Base-by-base conservation (phyloP, 306 rosid species). In the Inga laurina region DNA sequence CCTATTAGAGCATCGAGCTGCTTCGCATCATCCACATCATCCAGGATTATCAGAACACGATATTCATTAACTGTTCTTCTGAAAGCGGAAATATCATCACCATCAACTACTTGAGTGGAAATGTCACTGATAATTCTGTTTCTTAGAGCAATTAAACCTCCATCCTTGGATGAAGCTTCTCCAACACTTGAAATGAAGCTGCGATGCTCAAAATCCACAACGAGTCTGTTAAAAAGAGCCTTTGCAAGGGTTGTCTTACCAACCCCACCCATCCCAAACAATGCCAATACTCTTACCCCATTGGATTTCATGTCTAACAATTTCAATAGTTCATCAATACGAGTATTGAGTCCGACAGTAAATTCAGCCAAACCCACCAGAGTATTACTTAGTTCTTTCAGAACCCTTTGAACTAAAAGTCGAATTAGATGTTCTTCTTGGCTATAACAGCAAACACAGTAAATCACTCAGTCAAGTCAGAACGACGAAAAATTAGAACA, bases 231-330 rank as follows among this genome's bases (percentile, higher is more conserved):
- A 74, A 48, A 87, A 32, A 91, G 85, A 81, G 86, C 82, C 82
- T 82, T 88, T 73, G 92, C 93, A 14, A 91, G 84, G 3, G 93
- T 91, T 62, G 95, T 88, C 64, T 91, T 91, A 34, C 93, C 95
- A 49, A 87, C 77, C 7, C 95, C 95, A 8, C 89, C 93, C 76
- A 73, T 81, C 7, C 93, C 95, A 85, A 82, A 81, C 67, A 90
- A 48, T 37, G 89, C 95, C 41, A 91, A 15, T 32, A 90, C 83
- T 68, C 43, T 79, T 14, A 86, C 45, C 14, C 59, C 85, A 59
- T 69, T 84, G 85, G 93, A 88, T 74, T 78, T 82, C 11, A 90
- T 74, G 48, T 90, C 86, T 14, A 88, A 30, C 37, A 75, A 1
- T 51, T 24, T 49, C 71, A 66, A 67, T 62, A 82, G 12, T 7